These are phyloP conservation scores for Cicer pinnatifidum DNA, from an alignment of 306 rosid species.

Conservation along the genomic window DNA sequence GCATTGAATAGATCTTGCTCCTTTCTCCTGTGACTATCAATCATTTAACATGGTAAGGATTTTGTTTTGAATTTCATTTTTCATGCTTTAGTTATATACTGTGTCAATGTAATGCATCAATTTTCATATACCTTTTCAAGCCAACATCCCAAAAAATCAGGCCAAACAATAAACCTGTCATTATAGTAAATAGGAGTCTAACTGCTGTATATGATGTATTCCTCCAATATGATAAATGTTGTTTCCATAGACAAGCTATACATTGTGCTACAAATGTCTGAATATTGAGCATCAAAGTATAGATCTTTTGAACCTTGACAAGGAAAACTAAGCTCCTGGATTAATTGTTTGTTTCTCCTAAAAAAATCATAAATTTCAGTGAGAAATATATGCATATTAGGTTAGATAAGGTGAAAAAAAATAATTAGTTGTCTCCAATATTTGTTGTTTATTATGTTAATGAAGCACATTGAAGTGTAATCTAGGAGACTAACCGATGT, in stretches of 20 bases:
- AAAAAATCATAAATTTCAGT: background rate
- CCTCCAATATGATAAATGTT: slow-evolving; percentile 54
- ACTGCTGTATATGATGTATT: slow-evolving; percentile 52
- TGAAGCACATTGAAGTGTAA: background rate
- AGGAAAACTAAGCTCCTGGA: slow-evolving; percentile 24
- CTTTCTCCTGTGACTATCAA: slow-evolving; percentile 42
- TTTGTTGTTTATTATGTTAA: background rate
- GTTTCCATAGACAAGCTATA: slow-evolving; percentile 53
- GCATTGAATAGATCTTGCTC: slow-evolving; percentile 71
- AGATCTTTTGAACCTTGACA: slow-evolving; percentile 31
- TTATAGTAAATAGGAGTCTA: slow-evolving; percentile 48
- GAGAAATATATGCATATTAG: background rate
- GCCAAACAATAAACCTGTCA: slow-evolving; percentile 47
- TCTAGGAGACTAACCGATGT: slow-evolving; percentile 37
- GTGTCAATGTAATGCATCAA: background rate
- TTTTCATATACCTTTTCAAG: slow-evolving; percentile 41
- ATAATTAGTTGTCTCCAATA: background rate
- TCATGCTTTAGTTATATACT: background rate
- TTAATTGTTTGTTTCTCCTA: slow-evolving; percentile 46
- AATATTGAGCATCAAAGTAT: slow-evolving; percentile 37
- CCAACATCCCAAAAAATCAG: slow-evolving; percentile 47
- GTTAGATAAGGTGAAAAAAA: background rate
- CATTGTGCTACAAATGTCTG: slow-evolving; percentile 42
- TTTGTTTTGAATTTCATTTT: background rate
- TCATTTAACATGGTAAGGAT: background rate